A percentile compares a stretch with the other conserved stretches of the same genome.
phyloP scores from a whole-genome alignment of 1,284 basidiomycete genomes.

The Cryptococcus jaspeensis region DNA sequence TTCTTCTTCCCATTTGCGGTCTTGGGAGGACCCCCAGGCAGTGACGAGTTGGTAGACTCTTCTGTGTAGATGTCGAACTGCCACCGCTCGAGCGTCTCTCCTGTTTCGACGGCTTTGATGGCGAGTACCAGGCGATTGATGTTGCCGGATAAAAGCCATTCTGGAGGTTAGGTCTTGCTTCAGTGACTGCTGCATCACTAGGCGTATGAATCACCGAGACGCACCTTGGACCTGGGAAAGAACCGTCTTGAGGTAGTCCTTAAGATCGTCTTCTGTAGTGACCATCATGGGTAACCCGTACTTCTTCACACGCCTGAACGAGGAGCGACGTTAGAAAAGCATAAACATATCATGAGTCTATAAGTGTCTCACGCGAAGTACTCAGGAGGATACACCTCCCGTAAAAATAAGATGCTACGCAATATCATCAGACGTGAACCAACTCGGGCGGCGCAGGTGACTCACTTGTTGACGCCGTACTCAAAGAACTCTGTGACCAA shows the following conservation, averaged over 20 bases:
- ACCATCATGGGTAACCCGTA: constrained; percentile 95
- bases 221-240: constrained; percentile 83
- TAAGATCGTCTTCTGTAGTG: constrained; percentile 86
- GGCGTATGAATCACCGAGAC: constrained; percentile 38
- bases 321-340: not conserved
- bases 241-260: constrained; percentile 90
- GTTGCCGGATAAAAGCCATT: constrained; percentile 87
- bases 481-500: constrained; percentile 99
- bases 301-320: constrained; percentile 88
- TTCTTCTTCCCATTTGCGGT: constrained; percentile 17
- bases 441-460: constrained; percentile 23
- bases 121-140: constrained; percentile 92
- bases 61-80: constrained; percentile 91
- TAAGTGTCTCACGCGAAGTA: constrained; percentile 65
- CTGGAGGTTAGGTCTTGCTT: constrained; percentile 52
- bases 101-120: constrained; percentile 91
- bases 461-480: constrained; percentile 90
- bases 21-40: constrained; percentile 13
- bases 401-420: constrained; percentile 87
- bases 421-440: constrained; percentile 5
- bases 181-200: not conserved
- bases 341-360: not conserved
- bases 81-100: constrained; percentile 92
- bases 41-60: constrained; percentile 26
- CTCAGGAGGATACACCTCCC: constrained; percentile 94